These are phyloP conservation scores for Clohesyomyces aquaticus DNA, from an alignment of 495 filamentous ascomycete species.

Conservation along the genomic window DNA sequence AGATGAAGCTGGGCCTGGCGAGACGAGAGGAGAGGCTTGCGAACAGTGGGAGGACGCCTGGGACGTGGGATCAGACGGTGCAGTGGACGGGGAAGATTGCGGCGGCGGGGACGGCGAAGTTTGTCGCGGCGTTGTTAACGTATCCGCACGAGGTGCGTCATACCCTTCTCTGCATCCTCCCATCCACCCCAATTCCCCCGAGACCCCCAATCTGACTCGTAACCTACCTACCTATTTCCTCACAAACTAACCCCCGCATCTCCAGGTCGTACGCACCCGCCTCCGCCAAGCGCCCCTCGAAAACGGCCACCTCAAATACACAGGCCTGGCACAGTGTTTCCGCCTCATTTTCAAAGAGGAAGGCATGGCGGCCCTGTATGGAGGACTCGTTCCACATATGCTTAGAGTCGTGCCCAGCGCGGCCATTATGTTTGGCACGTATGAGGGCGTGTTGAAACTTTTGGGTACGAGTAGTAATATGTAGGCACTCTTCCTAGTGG, in stretches of 20 bases:
- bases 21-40: conserved; percentile 59
- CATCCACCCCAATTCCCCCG: no score
- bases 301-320: conserved; percentile 77
- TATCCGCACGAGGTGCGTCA: conserved; percentile 80
- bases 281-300: conserved; percentile 78
- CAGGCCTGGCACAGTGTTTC: conserved; percentile 80
- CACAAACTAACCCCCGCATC: no score
- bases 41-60: conserved; percentile 58
- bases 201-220: no score
- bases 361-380: conserved; percentile 78
- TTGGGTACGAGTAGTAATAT: conserved; percentile 45
- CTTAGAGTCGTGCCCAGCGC: conserved; percentile 85
- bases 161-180: neutral
- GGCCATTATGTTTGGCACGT: conserved; percentile 90
- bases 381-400: conserved; percentile 84
- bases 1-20: conserved; percentile 70
- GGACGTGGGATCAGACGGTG: conserved; percentile 65
- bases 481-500: conserved; percentile 25
- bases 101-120: conserved; percentile 79
- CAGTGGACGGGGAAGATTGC: conserved; percentile 71
- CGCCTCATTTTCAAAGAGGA: conserved; percentile 81
- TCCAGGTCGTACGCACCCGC: conserved; percentile 75
- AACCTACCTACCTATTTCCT: no score
- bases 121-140: conserved; percentile 75
- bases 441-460: conserved; percentile 72